Percentiles rank a stretch among this genome's conserved stretches.
These are phyloP conservation scores for Aspergillus brasiliensis DNA, from an alignment of 2,329 filamentous ascomycete species.

Conservation along the genomic window DNA sequence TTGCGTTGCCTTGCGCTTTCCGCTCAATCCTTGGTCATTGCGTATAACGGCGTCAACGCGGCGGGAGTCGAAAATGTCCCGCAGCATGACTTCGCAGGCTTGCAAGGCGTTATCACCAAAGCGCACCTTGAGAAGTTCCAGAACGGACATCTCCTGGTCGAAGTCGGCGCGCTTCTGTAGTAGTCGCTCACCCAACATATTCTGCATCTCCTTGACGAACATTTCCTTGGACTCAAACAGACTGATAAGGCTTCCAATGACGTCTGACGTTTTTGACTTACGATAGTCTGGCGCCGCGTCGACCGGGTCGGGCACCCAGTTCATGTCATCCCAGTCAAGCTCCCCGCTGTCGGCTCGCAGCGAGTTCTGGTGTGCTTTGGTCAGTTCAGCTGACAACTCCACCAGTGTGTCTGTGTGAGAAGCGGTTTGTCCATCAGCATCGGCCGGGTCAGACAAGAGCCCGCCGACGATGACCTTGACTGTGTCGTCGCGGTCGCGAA, in stretches of 20 bases:
- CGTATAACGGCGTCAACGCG: constrained; percentile 70
- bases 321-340: constrained; percentile 88
- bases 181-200: constrained; percentile 81
- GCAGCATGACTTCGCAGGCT: constrained; percentile 95
- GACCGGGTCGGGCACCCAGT: constrained; percentile 88
- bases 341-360: constrained; percentile 59
- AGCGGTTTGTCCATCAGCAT: constrained; percentile 36
- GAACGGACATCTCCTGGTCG: constrained; percentile 77
- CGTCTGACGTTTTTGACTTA: constrained; percentile 82
- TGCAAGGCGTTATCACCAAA: constrained; percentile 86
- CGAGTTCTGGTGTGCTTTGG: constrained; percentile 44
- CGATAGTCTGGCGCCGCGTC: constrained; percentile 93
- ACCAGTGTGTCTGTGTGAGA: constrained; percentile 46
- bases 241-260: constrained; percentile 86
- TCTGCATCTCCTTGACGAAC: constrained; percentile 93
- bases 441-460: constrained; percentile 58
- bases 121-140: constrained; percentile 83
- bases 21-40: constrained; percentile 49
- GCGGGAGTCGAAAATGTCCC: constrained; percentile 82
- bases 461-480: constrained; percentile 66
- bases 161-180: constrained; percentile 67
- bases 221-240: constrained; percentile 86
- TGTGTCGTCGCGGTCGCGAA: constrained; percentile 66
- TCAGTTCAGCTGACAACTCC: constrained; percentile 59
- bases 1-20: constrained; percentile 25